Evolutionary conservation across 345 rosid species (phyloP).

Genomic region (Draba incana): DNA sequence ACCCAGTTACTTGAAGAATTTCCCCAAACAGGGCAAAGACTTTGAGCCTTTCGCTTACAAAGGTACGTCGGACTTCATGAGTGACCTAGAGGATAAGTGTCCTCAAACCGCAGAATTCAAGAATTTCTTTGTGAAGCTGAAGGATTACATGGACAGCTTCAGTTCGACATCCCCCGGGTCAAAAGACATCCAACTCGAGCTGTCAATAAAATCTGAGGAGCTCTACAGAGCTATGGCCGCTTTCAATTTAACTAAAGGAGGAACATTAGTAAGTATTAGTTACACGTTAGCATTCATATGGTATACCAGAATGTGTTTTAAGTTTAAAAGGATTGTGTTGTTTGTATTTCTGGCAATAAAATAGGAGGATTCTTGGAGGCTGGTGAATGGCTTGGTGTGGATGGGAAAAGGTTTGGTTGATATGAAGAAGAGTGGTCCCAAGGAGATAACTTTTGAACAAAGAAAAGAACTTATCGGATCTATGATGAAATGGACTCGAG

Average conservation of each 20-base stretch:
- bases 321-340: background rate
- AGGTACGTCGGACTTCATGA: constrained; percentile 16
- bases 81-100: constrained; percentile 23
- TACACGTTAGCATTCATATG: background rate
- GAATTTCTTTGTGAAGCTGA: constrained; percentile 22
- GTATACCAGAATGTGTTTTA: background rate
- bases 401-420: constrained; percentile 7
- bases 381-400: constrained; percentile 23
- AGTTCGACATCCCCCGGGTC: background rate
- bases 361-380: constrained; percentile 15
- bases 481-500: constrained; percentile 27
- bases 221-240: constrained; percentile 21
- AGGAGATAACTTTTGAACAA: constrained; percentile 28
- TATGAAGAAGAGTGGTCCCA: constrained; percentile 20
- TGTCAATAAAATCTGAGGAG: constrained; percentile 11
- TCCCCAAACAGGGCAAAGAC: constrained; percentile 28
- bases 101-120: constrained; percentile 21
- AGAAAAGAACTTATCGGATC: constrained; percentile 4
- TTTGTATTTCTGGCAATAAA: background rate
- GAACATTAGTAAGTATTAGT: constrained; percentile 19
- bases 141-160: constrained; percentile 24
- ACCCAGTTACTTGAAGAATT: constrained; percentile 12
- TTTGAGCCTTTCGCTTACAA: constrained; percentile 19
- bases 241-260: background rate
- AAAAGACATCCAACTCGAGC: constrained; percentile 7